phyloP scores from a whole-genome alignment of 768 basidiomycete genomes.

The Rhizopogon vesiculosus region DNA sequence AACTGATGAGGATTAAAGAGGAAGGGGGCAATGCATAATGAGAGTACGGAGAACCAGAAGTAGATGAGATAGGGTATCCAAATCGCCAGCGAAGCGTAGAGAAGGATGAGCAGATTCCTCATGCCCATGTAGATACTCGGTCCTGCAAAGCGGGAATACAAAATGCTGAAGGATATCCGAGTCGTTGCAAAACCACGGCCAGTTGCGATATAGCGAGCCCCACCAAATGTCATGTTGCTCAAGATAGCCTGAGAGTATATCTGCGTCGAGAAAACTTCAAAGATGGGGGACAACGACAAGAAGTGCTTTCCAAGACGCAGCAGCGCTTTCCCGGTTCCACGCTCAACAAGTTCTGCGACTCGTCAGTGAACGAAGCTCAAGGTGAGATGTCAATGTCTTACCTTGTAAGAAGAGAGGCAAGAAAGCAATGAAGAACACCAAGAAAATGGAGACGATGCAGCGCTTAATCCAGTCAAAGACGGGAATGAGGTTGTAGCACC shows the following conservation, averaged over 20 bases:
- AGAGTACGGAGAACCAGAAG: constrained; percentile 97
- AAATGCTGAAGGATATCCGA: constrained; percentile 90
- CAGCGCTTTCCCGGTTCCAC: constrained; percentile 92
- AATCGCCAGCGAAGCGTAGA: constrained; percentile 87
- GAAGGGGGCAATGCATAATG: constrained; percentile 95
- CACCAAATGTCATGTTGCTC: constrained; percentile 96
- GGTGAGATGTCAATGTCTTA: constrained; percentile 28
- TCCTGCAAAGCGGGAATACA: constrained; percentile 98
- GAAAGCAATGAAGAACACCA: constrained; percentile 98
- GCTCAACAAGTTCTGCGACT: constrained; percentile 81
- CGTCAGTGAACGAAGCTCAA: constrained; percentile 2
- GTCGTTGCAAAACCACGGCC: constrained; percentile 99
- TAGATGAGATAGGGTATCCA: constrained; percentile 96
- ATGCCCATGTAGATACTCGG: constrained; percentile 99
- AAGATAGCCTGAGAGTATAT: constrained; percentile 97
- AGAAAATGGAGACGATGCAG: constrained; percentile 94
- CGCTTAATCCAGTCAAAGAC: constrained; percentile 98
- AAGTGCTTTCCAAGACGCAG: constrained; percentile 96
- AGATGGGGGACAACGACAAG: constrained; percentile 92
- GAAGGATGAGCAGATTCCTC: constrained; percentile 84
- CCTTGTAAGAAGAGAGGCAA: constrained; percentile 95
- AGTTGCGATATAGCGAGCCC: constrained; percentile 98
- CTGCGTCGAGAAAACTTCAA: constrained; percentile 98
- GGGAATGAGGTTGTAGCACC: constrained; percentile 91
- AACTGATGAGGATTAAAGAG: constrained; percentile 99